Evolutionary conservation across 441 rosid genomes (phyloP), one percentile per base, ranked within the genome.

Genomic region (Arabidopsis lyrata): DNA sequence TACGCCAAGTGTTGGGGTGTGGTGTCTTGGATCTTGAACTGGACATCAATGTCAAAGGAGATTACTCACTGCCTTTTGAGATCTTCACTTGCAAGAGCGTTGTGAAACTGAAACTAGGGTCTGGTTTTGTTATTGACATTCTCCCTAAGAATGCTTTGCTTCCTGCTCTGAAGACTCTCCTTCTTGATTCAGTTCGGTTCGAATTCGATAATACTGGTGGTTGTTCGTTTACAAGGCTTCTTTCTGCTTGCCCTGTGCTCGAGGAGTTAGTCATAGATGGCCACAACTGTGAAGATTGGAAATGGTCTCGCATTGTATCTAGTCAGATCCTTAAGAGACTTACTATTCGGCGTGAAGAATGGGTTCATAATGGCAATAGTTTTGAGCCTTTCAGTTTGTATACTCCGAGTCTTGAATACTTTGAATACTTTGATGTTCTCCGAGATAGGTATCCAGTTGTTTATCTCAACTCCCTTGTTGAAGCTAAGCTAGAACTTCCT

Each of bases 61-160:
- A 6, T 0, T 39, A 24, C 5, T 39, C 35, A 39, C 35, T 60
- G 2, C 65, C 50, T 60, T 8, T 0, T 22, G 18, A 59, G 9
- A 9, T 38, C 7, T 59, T 59, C n/a, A 47, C 56, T 47, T 63
- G 68, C 68, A 31, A 31, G 55, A 63, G 16, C 5, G 16, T 63
- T 63, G 55, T 0, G 4, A 63, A 31, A 63, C 3, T 63, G 42
- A 6, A 47, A 11, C 9, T 63, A 6, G 55, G 55, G 56, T 63
- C 22, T 61, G 22, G 36, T n/a, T 61, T 61, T 22, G 52, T 16
- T 61, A 42, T 61, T 1, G 36, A 14, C 22, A 2, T 8, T 0
- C 4, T 42, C 35, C 66, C 52, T 4, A 3, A 9, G 8, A 22
- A 61, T 42, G 52, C 36, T 42, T 22, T 24, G 15, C 50, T 61